Conservation (phyloP, 768 basidiomycete species). For the Lyophyllum decastes region DNA sequence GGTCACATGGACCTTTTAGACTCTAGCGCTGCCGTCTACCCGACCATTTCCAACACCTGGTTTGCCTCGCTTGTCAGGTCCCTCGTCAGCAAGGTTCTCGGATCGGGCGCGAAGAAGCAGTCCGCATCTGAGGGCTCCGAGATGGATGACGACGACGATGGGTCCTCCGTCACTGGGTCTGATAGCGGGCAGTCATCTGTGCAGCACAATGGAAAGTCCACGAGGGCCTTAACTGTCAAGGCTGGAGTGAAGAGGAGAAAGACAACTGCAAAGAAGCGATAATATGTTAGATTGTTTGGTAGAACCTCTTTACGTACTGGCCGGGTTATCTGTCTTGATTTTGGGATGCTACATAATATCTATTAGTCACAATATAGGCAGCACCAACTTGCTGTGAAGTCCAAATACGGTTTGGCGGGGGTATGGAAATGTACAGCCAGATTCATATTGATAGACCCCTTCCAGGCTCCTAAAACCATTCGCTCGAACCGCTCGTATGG, state of each 20-base stretch:
- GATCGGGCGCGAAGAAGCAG: constrained; percentile 23
- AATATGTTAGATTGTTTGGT: constrained; percentile 27
- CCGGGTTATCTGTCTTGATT: not conserved
- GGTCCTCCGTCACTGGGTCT: constrained; percentile 43
- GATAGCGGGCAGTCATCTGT: constrained; percentile 45
- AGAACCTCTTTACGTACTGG: constrained; percentile 15
- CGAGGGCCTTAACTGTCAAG: constrained; percentile 44
- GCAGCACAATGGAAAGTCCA: constrained; percentile 30
- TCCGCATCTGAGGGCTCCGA: constrained; percentile 19
- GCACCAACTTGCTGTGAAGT: too few relatives aligned
- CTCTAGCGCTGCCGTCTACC: constrained; percentile 53
- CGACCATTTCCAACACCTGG: constrained; percentile 72
- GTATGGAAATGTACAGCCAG: too few relatives aligned
- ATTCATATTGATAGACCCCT: too few relatives aligned
- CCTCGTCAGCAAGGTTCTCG: constrained; percentile 27
- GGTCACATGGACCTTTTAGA: constrained; percentile 62
- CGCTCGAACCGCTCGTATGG: too few relatives aligned
- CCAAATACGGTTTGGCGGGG: too few relatives aligned
- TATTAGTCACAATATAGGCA: too few relatives aligned
- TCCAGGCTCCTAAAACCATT: too few relatives aligned
- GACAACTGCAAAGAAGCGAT: constrained; percentile 48
- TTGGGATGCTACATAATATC: not conserved
- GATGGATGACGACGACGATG: constrained; percentile 35
- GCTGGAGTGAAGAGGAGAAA: constrained; percentile 70
- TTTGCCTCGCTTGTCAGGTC: constrained; percentile 50